Conservation (phyloP, 495 filamentous ascomycete species). For the Aspergillus asperescens region DNA sequence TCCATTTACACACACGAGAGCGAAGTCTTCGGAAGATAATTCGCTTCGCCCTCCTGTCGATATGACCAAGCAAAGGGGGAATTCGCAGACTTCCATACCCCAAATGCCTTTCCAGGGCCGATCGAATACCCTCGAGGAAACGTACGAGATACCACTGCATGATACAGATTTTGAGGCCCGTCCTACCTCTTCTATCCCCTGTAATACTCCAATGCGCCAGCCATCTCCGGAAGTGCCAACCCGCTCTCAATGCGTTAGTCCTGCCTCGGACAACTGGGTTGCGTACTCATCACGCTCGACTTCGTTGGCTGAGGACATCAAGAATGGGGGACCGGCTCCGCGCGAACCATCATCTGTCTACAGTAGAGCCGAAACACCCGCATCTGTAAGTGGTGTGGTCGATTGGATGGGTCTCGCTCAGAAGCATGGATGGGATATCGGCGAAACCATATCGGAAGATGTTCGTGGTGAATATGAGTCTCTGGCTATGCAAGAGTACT, state of each 20-base stretch:
- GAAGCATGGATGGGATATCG: constrained; percentile 29
- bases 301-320: constrained; percentile 32
- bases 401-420: constrained; percentile 37
- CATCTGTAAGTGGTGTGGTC: constrained; percentile 27
- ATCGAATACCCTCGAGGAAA: constrained; percentile 23
- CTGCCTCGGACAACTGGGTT: constrained; percentile 55
- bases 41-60: constrained; percentile 3
- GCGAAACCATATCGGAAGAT: constrained; percentile 33
- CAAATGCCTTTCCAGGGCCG: constrained; percentile 27
- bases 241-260: constrained; percentile 34
- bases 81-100: constrained; percentile 24
- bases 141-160: constrained; percentile 22
- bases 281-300: constrained; percentile 52
- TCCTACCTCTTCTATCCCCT: constrained; percentile 22
- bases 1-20: constrained; percentile 71
- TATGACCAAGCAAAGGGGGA: constrained; percentile 3
- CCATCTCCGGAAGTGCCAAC: constrained; percentile 23
- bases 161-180: constrained; percentile 22
- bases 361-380: constrained; percentile 38
- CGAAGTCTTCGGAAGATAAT: constrained; percentile 48
- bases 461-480: constrained; percentile 40
- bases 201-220: constrained; percentile 29
- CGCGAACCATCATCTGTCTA: constrained; percentile 44
- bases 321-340: constrained; percentile 30
- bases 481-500: constrained; percentile 35